Evolutionary conservation across 2,329 filamentous ascomycete species (phyloP), one percentile per base, ranked within the genome.

Genomic region (Dactylellina haptotyla): DNA sequence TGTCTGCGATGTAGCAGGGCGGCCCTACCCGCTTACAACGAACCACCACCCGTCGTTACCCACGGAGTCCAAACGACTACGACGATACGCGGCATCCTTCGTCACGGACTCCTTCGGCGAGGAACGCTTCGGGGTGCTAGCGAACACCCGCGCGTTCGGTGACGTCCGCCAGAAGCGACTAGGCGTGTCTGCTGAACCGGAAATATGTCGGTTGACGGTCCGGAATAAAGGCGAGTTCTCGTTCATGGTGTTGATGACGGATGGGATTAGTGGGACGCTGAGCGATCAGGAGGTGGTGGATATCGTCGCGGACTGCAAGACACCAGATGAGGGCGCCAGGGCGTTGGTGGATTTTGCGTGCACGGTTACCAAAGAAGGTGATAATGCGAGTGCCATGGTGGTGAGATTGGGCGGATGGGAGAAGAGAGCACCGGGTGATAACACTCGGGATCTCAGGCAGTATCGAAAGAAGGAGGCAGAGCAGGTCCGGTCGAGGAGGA

Each of bases 31-130:
- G 0, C 81, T 97, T 37, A 98, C 95, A 0, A 92, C 90, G 18
- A 92, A 97, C 80, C 95, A 99, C 81, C 95, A 97, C 80, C 94
- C 95, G 0, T 91, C 89, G n/a, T 88, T 90, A 3, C 95, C 95
- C 0, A 85, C 88, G 63, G 95, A 99, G 83, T 89, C 90, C 8
- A 89, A 88, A 43, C 88, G 95, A 5, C 85, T 99, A 23, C 90
- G 93, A 46, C 89, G 93, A 53, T 98, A 93, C 80, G 91, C 93
- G 1, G 87, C 90, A 28, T 89, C 90, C 1, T 94, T 98, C 80
- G 90, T 97, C 16, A 95, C 94, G 0, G 95, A 99, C 82, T 96
- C 92, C 32, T 99, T 99, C 80, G 95, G 95, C 79, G 95, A 99
- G 82, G 93, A 98, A 82, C 92, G 95, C 77, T 95, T 99, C 81